Percentiles rank a stretch among this genome's conserved stretches.
Evolutionary conservation across 148 eudicot genomes (phyloP).

Genomic region (Rhododendron kiyosumense): DNA sequence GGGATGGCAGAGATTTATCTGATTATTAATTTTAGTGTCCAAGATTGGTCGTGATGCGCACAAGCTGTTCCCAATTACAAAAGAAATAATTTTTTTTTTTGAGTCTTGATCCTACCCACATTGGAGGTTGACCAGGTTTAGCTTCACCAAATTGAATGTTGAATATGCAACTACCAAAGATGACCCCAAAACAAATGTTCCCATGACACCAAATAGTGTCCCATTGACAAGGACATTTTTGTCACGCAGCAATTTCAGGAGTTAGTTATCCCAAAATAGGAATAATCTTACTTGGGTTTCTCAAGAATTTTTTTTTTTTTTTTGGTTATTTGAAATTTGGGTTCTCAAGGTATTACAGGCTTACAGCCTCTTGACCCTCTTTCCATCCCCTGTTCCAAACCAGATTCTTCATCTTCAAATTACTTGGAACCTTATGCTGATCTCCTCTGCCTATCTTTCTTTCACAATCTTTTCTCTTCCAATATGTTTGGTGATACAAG

Average conservation of each 20-base stretch:
- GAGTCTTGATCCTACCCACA: too few species aligned
- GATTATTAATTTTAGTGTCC: too few species aligned
- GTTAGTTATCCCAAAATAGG: slow-evolving; percentile 12
- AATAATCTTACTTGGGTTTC: background rate
- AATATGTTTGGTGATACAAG: background rate
- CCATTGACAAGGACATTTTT: background rate
- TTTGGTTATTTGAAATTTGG: background rate
- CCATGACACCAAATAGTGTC: background rate
- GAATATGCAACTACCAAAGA: background rate
- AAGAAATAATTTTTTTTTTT: too few species aligned
- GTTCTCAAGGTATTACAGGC: background rate
- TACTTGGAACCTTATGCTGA: background rate
- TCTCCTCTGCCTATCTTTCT: background rate
- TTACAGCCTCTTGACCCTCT: background rate
- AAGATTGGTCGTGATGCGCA: too few species aligned
- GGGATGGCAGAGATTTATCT: too few species aligned
- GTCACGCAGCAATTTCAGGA: background rate
- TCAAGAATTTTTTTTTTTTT: background rate
- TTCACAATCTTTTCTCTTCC: background rate
- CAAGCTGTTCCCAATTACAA: too few species aligned
- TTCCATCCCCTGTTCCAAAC: background rate
- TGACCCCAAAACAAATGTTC: background rate
- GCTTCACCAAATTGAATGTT: background rate
- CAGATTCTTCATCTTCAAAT: background rate
- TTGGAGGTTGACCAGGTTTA: too few species aligned